Percentiles rank a stretch among this genome's conserved stretches.
phyloP scores from a whole-genome alignment of 164 flowering plant genomes.

The Umbellularia californica region DNA sequence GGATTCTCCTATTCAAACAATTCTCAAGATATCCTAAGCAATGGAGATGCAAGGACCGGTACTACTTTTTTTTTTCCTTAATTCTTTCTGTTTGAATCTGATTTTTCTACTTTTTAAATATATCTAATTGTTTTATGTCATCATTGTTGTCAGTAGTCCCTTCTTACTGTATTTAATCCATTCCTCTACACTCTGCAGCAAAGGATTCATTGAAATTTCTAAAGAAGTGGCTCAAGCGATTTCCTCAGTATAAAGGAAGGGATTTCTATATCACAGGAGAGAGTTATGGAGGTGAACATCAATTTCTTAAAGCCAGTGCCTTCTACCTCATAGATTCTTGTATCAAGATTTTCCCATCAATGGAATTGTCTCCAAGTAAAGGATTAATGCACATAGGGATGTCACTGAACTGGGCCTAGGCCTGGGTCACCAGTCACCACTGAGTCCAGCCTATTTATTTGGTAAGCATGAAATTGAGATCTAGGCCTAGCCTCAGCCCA shows the following conservation, averaged over 20 bases:
- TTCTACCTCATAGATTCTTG: background rate
- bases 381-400: background rate
- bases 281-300: slow-evolving; percentile 70
- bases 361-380: background rate
- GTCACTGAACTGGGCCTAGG: background rate
- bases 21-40: slow-evolving; percentile 50
- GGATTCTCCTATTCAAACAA: slow-evolving; percentile 83
- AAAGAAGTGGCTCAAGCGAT: slow-evolving; percentile 69
- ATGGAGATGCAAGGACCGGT: slow-evolving; percentile 87
- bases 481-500: too few relatives aligned
- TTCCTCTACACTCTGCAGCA: slow-evolving; percentile 37
- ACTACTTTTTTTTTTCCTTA: slow-evolving; percentile 3
- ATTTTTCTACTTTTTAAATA: too few relatives aligned
- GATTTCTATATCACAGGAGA: slow-evolving; percentile 79
- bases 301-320: background rate
- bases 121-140: background rate
- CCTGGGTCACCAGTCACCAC: too few relatives aligned
- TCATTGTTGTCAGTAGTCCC: background rate
- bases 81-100: too few relatives aligned
- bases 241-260: slow-evolving; percentile 71
- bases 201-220: slow-evolving; percentile 64
- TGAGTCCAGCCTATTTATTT: too few relatives aligned
- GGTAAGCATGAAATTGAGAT: too few relatives aligned
- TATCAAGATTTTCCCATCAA: background rate
- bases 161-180: background rate